Base-by-base conservation (phyloP, 2,329 filamentous ascomycete genomes). In the Decorospora gaudefroyi region DNA sequence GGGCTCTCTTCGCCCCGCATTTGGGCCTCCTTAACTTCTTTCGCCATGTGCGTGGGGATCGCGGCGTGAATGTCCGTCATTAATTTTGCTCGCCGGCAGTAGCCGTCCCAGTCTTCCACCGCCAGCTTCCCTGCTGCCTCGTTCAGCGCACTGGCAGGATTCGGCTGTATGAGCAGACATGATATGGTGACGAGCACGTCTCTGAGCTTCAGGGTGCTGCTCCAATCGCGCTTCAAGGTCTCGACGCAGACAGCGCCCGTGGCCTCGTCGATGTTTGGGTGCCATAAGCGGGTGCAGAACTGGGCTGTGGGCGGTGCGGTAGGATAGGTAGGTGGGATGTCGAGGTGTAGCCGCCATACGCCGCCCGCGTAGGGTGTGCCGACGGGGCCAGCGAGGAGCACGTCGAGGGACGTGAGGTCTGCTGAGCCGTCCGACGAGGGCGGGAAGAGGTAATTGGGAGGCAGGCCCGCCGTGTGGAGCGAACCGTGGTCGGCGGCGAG, bases 221-320 rank as follows among this genome's bases (percentile, higher is more conserved):
- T 76, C 82, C 82, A 85, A 55, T 84, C 82, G 32, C 80, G 73
- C 69, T 85, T 85, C 30, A 85, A 60, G 2, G 82, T 85, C 68
- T 85, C 82, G 3, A 85, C 79, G 49, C 82, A 85, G 3, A 85
- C 80, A 1, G 77, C 78, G 4, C 82, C 82, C 0, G 78, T 80
- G n/a, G 73, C 70, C 38, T 83, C 79, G 50, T 85, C 82, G 35
- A 85, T 78, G 56, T 85, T 85, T 0, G 82, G 82, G 54, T 85
- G 82, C 75, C 81, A 85, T 51, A 85, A 79, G 4, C 76, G 74
- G 2, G 82, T 85, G 40, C 75, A 76, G 60, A 85, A 85, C 21
- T 75, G 74, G 2, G 82, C 82, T 27, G 81, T 84, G 0, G 78
- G 78, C 11, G 78, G 76, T 12, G 66, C 65, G 26, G 66, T 64